phyloP scores from a whole-genome alignment of 2,329 filamentous ascomycete species.

The Pseudocercospora musae region DNA sequence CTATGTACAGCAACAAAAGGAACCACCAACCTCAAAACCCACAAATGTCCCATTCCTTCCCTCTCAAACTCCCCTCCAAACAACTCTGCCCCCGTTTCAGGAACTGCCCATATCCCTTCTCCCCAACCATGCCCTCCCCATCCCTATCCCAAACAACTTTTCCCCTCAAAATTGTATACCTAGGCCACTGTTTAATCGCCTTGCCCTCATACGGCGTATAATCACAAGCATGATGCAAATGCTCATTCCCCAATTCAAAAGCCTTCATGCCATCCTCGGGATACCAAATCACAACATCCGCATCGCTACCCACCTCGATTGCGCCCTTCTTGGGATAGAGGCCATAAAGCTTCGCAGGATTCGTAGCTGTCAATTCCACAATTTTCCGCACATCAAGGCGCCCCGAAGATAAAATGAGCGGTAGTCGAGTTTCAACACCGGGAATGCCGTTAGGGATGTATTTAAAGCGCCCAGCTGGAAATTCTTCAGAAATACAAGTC shows the following conservation, averaged over 20 bases:
- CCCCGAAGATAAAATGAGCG: slow-evolving; percentile 44
- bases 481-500: slow-evolving; percentile 45
- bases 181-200: slow-evolving; percentile 54
- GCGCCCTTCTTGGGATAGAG: slow-evolving; percentile 52
- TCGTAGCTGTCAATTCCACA: slow-evolving; percentile 54
- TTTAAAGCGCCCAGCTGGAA: slow-evolving; percentile 49
- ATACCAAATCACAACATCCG: slow-evolving; percentile 59
- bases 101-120: slow-evolving; percentile 47
- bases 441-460: slow-evolving; percentile 59
- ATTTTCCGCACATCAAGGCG: slow-evolving; percentile 49
- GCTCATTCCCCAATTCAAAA: slow-evolving; percentile 50
- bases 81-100: slow-evolving; percentile 43
- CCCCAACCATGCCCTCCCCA: slow-evolving; percentile 47
- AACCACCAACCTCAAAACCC: not conserved
- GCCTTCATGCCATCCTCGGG: slow-evolving; percentile 43
- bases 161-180: slow-evolving; percentile 56
- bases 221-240: slow-evolving; percentile 58
- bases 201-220: slow-evolving; percentile 59
- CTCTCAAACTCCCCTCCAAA: slow-evolving; percentile 28
- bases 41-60: slow-evolving; percentile 22
- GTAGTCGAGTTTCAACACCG: slow-evolving; percentile 56
- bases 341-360: slow-evolving; percentile 58
- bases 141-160: slow-evolving; percentile 56
- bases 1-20: not conserved
- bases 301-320: slow-evolving; percentile 52